Evolutionary conservation across 2,329 filamentous ascomycete species (phyloP).

Genomic region (Calonectria fujianensis): DNA sequence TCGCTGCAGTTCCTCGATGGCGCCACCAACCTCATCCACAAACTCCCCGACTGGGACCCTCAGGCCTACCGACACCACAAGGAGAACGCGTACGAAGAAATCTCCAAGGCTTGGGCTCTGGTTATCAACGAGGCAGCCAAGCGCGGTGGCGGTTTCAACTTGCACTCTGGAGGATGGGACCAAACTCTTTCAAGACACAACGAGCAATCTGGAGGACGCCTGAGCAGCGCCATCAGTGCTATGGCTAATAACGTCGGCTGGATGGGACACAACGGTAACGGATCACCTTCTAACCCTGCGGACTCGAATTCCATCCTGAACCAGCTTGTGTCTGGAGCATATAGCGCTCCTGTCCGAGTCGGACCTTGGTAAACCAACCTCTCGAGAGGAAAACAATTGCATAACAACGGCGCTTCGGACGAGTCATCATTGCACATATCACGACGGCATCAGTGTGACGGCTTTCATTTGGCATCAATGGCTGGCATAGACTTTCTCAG

Average conservation of each 20-base stretch:
- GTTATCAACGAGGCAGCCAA: constrained; percentile 95
- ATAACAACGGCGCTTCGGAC: constrained; percentile 53
- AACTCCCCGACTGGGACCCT: constrained; percentile 92
- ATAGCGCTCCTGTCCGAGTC: constrained; percentile 76
- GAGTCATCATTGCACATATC: constrained; percentile 54
- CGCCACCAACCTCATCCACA: constrained; percentile 92
- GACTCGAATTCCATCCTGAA: constrained; percentile 76
- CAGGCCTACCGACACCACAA: constrained; percentile 94
- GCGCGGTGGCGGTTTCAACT: constrained; percentile 89
- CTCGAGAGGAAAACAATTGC: constrained; percentile 47
- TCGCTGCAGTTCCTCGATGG: constrained; percentile 93
- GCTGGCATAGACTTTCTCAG: constrained; percentile 61
- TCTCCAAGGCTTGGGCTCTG: constrained; percentile 92
- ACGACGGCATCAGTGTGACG: constrained; percentile 59
- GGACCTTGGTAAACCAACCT: constrained; percentile 72
- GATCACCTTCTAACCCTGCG: constrained; percentile 50
- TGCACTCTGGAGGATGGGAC: constrained; percentile 96
- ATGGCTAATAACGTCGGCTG: constrained; percentile 85
- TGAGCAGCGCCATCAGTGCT: constrained; percentile 86
- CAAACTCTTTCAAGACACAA: constrained; percentile 91
- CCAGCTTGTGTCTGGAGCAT: constrained; percentile 77
- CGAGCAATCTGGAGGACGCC: constrained; percentile 86
- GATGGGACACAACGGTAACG: constrained; percentile 73
- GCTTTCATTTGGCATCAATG: constrained; percentile 59
- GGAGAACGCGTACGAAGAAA: constrained; percentile 96